Base-by-base conservation (phyloP, 768 basidiomycete species). In the Harrya chromipes region DNA sequence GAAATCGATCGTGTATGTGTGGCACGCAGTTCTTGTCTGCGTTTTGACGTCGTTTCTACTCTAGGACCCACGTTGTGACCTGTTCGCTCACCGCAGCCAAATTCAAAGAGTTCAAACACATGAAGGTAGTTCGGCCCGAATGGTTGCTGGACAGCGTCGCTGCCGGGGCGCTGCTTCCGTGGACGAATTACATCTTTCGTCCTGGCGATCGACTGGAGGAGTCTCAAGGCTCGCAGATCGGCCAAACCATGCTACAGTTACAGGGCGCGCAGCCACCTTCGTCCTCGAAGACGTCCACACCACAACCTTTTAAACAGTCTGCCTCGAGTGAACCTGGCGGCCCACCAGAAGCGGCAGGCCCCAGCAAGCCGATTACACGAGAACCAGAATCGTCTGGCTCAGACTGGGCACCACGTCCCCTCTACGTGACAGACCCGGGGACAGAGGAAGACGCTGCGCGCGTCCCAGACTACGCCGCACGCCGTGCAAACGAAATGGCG, bases 21-120 rank as follows among this genome's bases (percentile, higher is more conserved):
- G 38, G 9, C 7, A 2, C 29, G 14, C 3, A n/a, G 38, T 43
- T 26, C 17, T 47, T 8, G 48, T 35, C 4, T 23, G 46, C 16
- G 49, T 59, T 33, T 33, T 33, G 37, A 46, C 26, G 20, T 44
- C 31, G 16, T 31, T 13, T 33, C 33, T 16, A 33, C 20, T 24
- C 10, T 59, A 91, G 90, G 26, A 95, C 94, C 0, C 94, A 97
- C 65, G 85, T 99, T 58, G 74, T 99, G 43, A 95, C 97, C 4
- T 87, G 86, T 55, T 87, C 90, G 27, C 78, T 99, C 38, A 97
- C 95, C 0, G 86, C 91, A 0, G 83, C 84, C 36, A 99, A 98
- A 70, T 79, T 92, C 38, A 81, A 80, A 19, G 93, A 95, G 59
- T 97, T 94, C 68, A 80, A 85, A 65, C 68, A 85, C 36, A 88